These are phyloP conservation scores for Gossypium gossypioides DNA, from an alignment of 441 rosid genomes.

Conservation along the genomic window DNA sequence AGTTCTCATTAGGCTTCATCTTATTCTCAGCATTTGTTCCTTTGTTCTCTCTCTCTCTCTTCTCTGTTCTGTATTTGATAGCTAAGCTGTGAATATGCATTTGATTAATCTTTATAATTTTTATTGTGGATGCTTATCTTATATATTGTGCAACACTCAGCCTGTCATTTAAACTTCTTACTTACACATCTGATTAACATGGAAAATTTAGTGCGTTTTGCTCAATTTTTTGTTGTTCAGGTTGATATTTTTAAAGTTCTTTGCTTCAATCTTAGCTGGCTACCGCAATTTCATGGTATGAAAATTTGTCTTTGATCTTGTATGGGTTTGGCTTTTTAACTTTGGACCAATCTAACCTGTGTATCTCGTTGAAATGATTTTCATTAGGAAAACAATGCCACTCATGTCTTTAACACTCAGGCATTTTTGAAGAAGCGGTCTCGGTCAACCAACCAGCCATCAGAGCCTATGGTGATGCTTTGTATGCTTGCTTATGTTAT, in stretches of 20 bases:
- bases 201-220: constrained; percentile 1
- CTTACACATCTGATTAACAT: neutral
- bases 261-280: constrained; percentile 79
- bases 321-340: neutral
- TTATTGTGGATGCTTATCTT: neutral
- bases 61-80: neutral
- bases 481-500: neutral
- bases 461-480: constrained; percentile 74
- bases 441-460: constrained; percentile 81
- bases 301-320: constrained; percentile 10
- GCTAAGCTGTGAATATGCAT: neutral
- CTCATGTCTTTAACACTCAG: constrained; percentile 65
- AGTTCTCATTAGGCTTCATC: neutral
- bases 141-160: neutral
- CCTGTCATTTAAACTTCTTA: neutral
- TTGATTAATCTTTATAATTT: neutral
- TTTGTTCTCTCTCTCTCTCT: neutral
- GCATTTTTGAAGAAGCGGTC: constrained; percentile 91
- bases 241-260: constrained; percentile 83
- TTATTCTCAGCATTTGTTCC: neutral
- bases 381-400: constrained; percentile 56
- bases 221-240: constrained; percentile 23
- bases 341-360: neutral
- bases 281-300: constrained; percentile 97
- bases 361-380: neutral